These are phyloP conservation scores for Russula compacta DNA, from an alignment of 768 basidiomycete species.

Conservation along the genomic window DNA sequence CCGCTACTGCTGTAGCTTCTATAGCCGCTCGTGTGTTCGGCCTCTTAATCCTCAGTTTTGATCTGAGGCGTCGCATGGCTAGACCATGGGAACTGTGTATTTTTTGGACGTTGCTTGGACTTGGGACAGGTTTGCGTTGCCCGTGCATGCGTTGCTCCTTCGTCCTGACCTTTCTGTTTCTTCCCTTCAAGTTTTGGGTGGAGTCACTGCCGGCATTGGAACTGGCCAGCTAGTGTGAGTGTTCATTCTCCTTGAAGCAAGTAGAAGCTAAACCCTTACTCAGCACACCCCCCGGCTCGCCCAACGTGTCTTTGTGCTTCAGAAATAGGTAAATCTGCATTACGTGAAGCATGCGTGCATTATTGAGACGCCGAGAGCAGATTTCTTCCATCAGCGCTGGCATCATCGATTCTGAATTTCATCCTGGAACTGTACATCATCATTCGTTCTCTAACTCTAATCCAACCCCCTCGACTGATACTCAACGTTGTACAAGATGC, in stretches of 20 bases:
- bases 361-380: conserved; percentile 23
- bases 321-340: conserved; percentile 8
- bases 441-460: conserved; percentile 27
- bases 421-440: conserved; percentile 32
- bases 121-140: conserved; percentile 8
- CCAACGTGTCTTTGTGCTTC: background rate
- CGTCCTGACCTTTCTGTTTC: background rate
- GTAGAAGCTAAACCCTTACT: background rate
- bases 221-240: conserved; percentile 5
- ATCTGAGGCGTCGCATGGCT: background rate
- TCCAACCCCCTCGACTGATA: conserved; percentile 23
- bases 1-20: background rate
- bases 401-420: conserved; percentile 29
- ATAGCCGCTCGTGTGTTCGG: conserved; percentile 11
- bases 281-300: background rate
- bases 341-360: background rate
- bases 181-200: background rate
- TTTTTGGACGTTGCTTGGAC: conserved; percentile 5
- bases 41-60: conserved; percentile 7
- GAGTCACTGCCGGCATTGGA: background rate
- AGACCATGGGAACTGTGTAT: conserved; percentile 2
- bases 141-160: background rate
- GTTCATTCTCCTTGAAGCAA: background rate
- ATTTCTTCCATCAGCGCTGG: conserved; percentile 32
- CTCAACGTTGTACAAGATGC: conserved; percentile 24